Evolutionary conservation across 257 asterid species (phyloP).

Genomic region (Voacanga thouarsii): DNA sequence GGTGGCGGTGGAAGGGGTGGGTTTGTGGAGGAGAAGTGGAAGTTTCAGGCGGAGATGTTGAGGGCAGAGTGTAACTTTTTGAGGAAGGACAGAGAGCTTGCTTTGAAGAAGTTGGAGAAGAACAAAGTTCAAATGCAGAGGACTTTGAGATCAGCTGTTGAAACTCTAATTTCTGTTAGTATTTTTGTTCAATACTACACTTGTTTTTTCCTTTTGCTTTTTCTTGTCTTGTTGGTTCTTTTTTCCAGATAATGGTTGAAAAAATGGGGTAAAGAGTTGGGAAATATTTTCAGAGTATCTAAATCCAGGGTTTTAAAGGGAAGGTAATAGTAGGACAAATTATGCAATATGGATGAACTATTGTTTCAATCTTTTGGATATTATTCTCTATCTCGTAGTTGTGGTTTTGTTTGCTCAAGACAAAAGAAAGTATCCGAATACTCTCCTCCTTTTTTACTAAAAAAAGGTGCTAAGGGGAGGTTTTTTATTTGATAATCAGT

Average conservation of each 20-base stretch:
- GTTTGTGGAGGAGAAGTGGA: conserved; percentile 67
- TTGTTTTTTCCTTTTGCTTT: background rate
- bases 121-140: conserved; percentile 59
- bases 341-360: background rate
- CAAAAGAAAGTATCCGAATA: background rate
- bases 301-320: too few species aligned
- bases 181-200: background rate
- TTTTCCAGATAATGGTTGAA: background rate
- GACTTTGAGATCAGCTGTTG: conserved; percentile 66
- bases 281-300: too few species aligned
- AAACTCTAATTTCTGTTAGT: conserved; percentile 71
- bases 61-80: conserved; percentile 77
- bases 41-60: conserved; percentile 82
- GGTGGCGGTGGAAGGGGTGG: conserved; percentile 12
- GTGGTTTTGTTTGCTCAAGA: background rate
- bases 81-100: conserved; percentile 75
- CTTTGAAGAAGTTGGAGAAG: conserved; percentile 66
- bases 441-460: background rate
- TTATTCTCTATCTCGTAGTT: background rate
- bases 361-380: background rate
- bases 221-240: background rate
- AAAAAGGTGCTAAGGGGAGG: background rate
- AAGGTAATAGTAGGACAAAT: background rate
- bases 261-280: background rate
- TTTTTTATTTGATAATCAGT: background rate